phyloP scores from a whole-genome alignment of 129 eudicot species.

The Kitagawia praeruptora region DNA sequence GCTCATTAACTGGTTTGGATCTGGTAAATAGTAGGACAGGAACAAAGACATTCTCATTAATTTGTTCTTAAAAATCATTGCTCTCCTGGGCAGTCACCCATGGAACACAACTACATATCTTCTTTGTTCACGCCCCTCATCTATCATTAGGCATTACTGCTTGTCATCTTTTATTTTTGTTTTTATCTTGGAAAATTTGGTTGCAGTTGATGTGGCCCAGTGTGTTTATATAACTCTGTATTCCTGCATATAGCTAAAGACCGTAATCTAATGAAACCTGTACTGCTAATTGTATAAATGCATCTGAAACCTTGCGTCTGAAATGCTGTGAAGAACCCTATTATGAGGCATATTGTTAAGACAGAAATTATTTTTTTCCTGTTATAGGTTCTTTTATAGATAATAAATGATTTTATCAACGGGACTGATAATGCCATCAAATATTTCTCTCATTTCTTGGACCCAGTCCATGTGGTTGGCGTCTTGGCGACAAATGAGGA shows the following conservation, averaged over 20 bases:
- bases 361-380: not conserved
- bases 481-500: not conserved
- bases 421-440: not conserved
- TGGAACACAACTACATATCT: no score
- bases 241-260: not conserved
- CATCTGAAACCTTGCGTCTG: not conserved
- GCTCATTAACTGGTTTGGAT: not conserved
- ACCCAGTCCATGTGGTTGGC: not conserved
- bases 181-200: no score
- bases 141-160: no score
- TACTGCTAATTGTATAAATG: not conserved
- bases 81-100: not conserved
- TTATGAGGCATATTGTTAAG: not conserved
- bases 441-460: not conserved
- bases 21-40: not conserved
- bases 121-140: no score
- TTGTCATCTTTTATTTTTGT: no score
- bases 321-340: not conserved
- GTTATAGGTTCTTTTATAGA: not conserved
- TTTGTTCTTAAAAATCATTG: not conserved
- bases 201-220: no score
- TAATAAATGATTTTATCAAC: not conserved
- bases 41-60: not conserved
- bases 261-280: not conserved
- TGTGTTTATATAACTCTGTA: no score